These are phyloP conservation scores for Ogataea neopini DNA, from an alignment of 805 yeast genomes.

Conservation along the genomic window DNA sequence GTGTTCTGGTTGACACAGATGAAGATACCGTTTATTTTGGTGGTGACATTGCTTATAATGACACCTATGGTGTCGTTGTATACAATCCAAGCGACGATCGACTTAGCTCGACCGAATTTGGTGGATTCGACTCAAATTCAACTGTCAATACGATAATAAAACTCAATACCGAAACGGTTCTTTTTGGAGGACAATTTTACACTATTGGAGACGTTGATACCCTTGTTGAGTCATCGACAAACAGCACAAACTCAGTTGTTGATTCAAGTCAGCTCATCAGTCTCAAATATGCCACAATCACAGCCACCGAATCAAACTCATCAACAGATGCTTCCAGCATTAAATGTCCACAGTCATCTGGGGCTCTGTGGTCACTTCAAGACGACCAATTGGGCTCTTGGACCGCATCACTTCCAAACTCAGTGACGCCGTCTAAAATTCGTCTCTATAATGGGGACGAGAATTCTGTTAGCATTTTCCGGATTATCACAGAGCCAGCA, in stretches of 20 bases:
- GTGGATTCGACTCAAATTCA: conserved; percentile 69
- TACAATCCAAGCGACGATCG: conserved; percentile 38
- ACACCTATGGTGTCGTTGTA: conserved; percentile 58
- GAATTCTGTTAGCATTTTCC: conserved; percentile 58
- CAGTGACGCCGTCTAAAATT: conserved; percentile 66
- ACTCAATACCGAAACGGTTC: conserved; percentile 48
- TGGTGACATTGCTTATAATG: conserved; percentile 61
- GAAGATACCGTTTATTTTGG: conserved; percentile 68
- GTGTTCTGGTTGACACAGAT: conserved; percentile 50
- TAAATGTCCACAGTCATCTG: conserved; percentile 57
- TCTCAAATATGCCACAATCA: conserved; percentile 54
- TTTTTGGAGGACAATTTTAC: conserved; percentile 79
- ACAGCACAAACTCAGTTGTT: conserved; percentile 37
- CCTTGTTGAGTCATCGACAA: conserved; percentile 31
- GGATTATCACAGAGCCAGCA: conserved; percentile 75
- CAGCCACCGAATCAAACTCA: conserved; percentile 45
- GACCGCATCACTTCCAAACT: conserved; percentile 57
- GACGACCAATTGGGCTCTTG: conserved; percentile 61
- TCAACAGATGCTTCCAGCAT: conserved; percentile 38
- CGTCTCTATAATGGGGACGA: conserved; percentile 57
- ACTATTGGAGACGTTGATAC: conserved; percentile 54
- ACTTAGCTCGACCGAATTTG: conserved; percentile 40
- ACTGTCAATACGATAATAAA: conserved; percentile 61
- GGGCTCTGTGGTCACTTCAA: conserved; percentile 50
- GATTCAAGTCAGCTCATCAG: conserved; percentile 65